Base-by-base conservation (phyloP, 805 yeast genomes). In the Candida anglica region DNA sequence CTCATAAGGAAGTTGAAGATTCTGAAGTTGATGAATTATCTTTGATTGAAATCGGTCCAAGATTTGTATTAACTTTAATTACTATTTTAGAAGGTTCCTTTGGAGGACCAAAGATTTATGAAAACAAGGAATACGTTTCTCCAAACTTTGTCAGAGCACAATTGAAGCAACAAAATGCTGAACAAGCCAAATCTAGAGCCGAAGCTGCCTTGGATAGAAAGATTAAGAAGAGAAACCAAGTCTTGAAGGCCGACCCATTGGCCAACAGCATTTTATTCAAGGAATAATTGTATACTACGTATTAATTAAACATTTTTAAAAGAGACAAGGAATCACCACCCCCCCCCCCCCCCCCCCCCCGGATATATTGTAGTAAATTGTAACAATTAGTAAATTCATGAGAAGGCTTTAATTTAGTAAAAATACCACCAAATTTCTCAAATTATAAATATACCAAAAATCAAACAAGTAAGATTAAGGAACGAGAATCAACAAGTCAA, bases 71-170 rank as follows among this genome's bases (percentile, higher is more conserved):
- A 68, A 91, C 98, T 3, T 80, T 83, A 43, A 89, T 93, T 47
- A 81, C 94, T 39, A 79, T 93, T 34, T 72, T 91, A 43, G 98
- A 93, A 67, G 98, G 98, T 31, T 87, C 97, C 2, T 93, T 93
- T 51, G 91, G 96, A 37, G 98, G 98, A 15, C 96, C 98, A 44
- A 87, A 89, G 73, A 88, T 93, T 45, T 93, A 86, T 63, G 98
- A 93, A 55, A 93, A 93, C 69, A 89, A 86, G 69, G 93, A 91
- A 63, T 93, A 86, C 61, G 96, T 93, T 30, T 86, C 96, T 40
- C 98, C 98, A 44, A 93, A 93, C 71, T 79, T 85, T 40, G 91
- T 83, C 25, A 84, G 98, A 69, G 86, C 98, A 9, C 96, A 89
- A 69, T 41, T 73, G 44, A 85, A 78, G 58, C 84, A 81, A 48